Percentiles rank a stretch among this genome's conserved stretches.
Conservation (phyloP, 2,329 filamentous ascomycete genomes). For the Torrubiella hemipterigena region DNA sequence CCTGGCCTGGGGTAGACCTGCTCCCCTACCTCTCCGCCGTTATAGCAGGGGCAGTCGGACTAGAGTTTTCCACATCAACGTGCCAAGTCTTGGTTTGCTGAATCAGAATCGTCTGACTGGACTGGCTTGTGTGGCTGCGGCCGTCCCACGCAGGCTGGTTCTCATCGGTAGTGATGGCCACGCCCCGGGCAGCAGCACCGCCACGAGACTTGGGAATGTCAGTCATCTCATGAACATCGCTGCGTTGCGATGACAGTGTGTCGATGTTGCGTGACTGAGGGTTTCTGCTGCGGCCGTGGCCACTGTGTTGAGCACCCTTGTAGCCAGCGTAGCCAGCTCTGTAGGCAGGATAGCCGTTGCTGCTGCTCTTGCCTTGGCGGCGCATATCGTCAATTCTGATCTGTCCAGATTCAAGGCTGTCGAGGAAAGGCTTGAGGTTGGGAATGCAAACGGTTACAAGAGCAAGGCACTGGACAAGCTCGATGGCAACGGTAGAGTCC, state of each 20-base stretch:
- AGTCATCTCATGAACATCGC: conserved; percentile 5
- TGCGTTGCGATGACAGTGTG: conserved; percentile 5
- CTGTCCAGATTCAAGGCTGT: conserved; percentile 7
- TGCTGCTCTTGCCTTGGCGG: conserved; percentile 7
- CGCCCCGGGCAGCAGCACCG: too few relatives aligned
- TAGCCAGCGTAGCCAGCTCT: conserved; percentile 9
- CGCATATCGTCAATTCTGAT: conserved; percentile 6
- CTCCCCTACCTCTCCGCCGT: too few relatives aligned
- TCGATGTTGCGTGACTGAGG: neutral
- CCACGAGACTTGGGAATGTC: conserved; percentile 3
- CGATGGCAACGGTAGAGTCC: conserved; percentile 3
- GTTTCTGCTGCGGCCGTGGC: neutral
- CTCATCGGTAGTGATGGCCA: neutral
- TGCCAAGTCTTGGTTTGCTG: conserved; percentile 7
- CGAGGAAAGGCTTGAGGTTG: conserved; percentile 7
- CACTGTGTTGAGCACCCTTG: conserved; percentile 10
- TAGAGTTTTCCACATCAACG: conserved; percentile 5
- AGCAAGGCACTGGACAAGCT: conserved; percentile 4
- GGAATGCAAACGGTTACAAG: conserved; percentile 9
- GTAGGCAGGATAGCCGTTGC: conserved; percentile 6
- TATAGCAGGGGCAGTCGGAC: too few relatives aligned
- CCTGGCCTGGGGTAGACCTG: too few relatives aligned
- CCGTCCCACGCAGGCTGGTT: conserved; percentile 4
- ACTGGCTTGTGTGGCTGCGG: conserved; percentile 4
- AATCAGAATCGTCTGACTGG: conserved; percentile 6